These are phyloP conservation scores for Pezicula neosporulosa DNA, from an alignment of 2,329 filamentous ascomycete species.

Conservation along the genomic window DNA sequence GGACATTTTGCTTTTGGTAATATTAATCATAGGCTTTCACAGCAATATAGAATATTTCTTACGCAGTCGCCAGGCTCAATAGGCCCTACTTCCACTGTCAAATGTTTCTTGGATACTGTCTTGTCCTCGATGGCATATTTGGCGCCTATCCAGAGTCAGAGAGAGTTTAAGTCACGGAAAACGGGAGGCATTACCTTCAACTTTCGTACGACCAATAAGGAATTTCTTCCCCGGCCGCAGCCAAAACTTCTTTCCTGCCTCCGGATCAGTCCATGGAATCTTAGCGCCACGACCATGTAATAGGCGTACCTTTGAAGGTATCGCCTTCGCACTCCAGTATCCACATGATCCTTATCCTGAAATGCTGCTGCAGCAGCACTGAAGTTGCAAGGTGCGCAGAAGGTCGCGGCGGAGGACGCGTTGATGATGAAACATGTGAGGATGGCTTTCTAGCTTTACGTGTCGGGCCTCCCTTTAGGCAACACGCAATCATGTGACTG, in stretches of 20 bases:
- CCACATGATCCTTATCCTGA: slow-evolving; percentile 38
- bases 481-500: too few relatives aligned
- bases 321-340: slow-evolving; percentile 51
- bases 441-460: too few relatives aligned
- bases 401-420: too few relatives aligned
- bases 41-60: slow-evolving; percentile 28
- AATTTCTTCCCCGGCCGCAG: slow-evolving; percentile 81
- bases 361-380: too few relatives aligned
- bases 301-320: slow-evolving; percentile 42
- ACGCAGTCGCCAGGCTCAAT: slow-evolving; percentile 67
- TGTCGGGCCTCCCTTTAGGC: too few relatives aligned
- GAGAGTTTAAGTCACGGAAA: slow-evolving; percentile 5
- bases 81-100: slow-evolving; percentile 68
- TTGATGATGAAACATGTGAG: too few relatives aligned
- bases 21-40: slow-evolving; percentile 9
- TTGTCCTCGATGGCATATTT: slow-evolving; percentile 71
- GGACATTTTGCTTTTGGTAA: slow-evolving; percentile 7
- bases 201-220: slow-evolving; percentile 76
- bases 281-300: neutral
- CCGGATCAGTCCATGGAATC: neutral
- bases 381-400: too few relatives aligned
- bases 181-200: slow-evolving; percentile 48
- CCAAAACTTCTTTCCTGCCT: slow-evolving; percentile 70
- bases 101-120: slow-evolving; percentile 84
- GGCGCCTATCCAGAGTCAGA: slow-evolving; percentile 43